Conservation (phyloP, 768 basidiomycete genomes). For the Calocybe indica region DNA sequence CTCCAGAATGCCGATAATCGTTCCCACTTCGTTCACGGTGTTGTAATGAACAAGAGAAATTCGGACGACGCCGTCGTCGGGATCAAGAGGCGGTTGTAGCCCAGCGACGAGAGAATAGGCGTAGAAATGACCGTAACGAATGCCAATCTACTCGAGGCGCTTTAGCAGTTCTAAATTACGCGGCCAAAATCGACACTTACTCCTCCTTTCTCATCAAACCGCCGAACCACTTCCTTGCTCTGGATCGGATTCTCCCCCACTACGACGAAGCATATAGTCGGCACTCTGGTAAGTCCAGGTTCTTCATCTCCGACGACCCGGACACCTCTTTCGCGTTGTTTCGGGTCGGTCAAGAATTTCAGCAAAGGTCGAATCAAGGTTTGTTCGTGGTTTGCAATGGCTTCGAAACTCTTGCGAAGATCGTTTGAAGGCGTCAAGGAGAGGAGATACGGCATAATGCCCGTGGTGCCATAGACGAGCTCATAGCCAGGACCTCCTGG, state of each 20-base stretch:
- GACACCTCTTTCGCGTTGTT: slow-evolving; percentile 52
- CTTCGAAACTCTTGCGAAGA: slow-evolving; percentile 46
- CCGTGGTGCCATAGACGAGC: slow-evolving; percentile 53
- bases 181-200: slow-evolving; percentile 32
- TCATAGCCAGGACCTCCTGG: slow-evolving; percentile 77
- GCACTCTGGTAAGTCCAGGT: slow-evolving; percentile 39
- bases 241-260: slow-evolving; percentile 46
- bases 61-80: slow-evolving; percentile 63
- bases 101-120: slow-evolving; percentile 57
- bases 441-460: slow-evolving; percentile 57
- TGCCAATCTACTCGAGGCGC: slow-evolving; percentile 51
- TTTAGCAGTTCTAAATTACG: not conserved
- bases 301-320: slow-evolving; percentile 60
- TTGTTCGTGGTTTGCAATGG: slow-evolving; percentile 60
- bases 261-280: slow-evolving; percentile 71
- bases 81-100: slow-evolving; percentile 50
- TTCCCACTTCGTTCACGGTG: slow-evolving; percentile 62
- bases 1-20: slow-evolving; percentile 49
- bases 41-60: slow-evolving; percentile 80
- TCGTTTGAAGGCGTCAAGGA: slow-evolving; percentile 45
- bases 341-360: slow-evolving; percentile 43
- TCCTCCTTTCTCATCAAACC: slow-evolving; percentile 57
- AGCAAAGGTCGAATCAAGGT: slow-evolving; percentile 48
- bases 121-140: slow-evolving; percentile 76
- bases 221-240: slow-evolving; percentile 58